These are phyloP conservation scores for Solanum chilense DNA, from an alignment of 257 asterid species.

Conservation along the genomic window DNA sequence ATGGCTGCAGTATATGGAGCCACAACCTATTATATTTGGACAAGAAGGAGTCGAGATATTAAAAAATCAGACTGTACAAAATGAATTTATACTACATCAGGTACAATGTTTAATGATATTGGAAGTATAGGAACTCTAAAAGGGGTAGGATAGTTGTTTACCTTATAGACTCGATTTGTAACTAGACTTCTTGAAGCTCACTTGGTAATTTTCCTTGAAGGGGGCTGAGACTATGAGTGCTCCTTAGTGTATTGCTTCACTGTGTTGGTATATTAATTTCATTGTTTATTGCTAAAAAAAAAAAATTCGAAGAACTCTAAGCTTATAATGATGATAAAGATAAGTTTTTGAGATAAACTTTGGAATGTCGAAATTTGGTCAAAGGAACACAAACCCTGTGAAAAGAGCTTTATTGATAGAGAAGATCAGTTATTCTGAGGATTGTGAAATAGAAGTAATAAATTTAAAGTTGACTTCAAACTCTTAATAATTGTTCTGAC, in stretches of 20 bases:
- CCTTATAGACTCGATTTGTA: not conserved
- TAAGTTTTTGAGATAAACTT: not conserved
- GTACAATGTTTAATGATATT: not conserved
- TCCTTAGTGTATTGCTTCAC: not conserved
- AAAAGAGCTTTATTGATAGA: not conserved
- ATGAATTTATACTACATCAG: not conserved
- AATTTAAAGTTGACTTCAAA: not conserved
- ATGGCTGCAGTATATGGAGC: not conserved
- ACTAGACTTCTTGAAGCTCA: not conserved
- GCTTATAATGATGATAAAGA: not conserved
- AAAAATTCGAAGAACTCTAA: not conserved
- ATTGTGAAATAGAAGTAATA: not conserved
- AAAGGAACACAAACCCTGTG: not conserved
- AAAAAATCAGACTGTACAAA: too few species aligned
- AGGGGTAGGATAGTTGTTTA: not conserved
- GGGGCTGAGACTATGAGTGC: not conserved
- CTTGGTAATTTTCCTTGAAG: not conserved
- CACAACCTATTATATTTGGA: not conserved
- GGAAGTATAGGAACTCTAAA: not conserved
- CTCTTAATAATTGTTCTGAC: not conserved
- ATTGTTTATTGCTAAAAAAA: not conserved
- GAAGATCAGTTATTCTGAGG: not conserved
- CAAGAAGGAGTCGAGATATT: not conserved
- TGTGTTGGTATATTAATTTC: not conserved
- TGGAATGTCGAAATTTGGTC: not conserved